Conservation (phyloP, 352 stramenopile genomes). For the Chrysophaeum taylorii region DNA sequence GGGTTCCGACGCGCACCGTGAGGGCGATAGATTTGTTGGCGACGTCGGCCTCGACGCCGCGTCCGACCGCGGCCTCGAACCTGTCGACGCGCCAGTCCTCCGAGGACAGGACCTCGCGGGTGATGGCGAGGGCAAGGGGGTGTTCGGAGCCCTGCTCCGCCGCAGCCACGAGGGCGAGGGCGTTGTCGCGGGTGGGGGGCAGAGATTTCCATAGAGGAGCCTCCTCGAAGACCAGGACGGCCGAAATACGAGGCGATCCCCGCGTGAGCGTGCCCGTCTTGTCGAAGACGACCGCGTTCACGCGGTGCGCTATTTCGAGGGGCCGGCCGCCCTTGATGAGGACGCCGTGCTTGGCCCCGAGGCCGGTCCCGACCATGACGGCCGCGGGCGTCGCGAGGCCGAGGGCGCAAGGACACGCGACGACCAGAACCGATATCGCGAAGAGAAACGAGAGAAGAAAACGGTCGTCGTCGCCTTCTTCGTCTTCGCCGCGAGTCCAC, state of each 20-base stretch:
- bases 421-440: conserved; percentile 84
- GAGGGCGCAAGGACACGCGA: conserved; percentile 88
- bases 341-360: conserved; percentile 83
- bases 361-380: conserved; percentile 91
- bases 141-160: conserved; percentile 88
- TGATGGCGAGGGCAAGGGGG: conserved; percentile 78
- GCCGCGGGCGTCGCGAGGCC: conserved; percentile 90
- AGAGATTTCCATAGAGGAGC: no score
- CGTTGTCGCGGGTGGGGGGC: no score
- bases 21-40: no score
- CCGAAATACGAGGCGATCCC: conserved; percentile 70
- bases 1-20: conserved; percentile 75
- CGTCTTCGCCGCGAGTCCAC: background rate
- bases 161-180: conserved; percentile 47
- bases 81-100: conserved; percentile 30
- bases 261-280: conserved; percentile 96
- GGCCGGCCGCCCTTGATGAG: conserved; percentile 87
- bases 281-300: conserved; percentile 94
- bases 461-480: conserved; percentile 29
- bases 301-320: conserved; percentile 50
- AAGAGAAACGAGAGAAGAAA: conserved; percentile 81
- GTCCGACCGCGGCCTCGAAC: background rate
- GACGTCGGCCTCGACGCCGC: background rate
- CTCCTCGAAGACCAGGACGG: no score
- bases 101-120: conserved; percentile 65